Evolutionary conservation across 2,329 filamentous ascomycete genomes (phyloP), one percentile per base, ranked within the genome.

Genomic region (Stagonosporopsis cucurbitacearum): DNA sequence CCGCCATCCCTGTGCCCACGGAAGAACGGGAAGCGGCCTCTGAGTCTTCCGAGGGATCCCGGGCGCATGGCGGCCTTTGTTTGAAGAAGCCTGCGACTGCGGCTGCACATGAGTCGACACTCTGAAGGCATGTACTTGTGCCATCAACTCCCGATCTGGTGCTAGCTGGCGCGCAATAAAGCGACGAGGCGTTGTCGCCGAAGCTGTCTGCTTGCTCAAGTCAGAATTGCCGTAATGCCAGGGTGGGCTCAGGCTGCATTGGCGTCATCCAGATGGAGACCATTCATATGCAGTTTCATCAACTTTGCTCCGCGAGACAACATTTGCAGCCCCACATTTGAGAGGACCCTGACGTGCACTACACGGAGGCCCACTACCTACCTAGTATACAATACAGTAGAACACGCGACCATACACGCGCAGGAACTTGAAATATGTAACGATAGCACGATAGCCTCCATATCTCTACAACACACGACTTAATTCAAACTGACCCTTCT

Each of bases 391-490:
- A n/a, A n/a, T n/a, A n/a, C 8, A 25, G 36, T 15, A 39, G 6
- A 39, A 11, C 12, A 23, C 20, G 12, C 36, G 20, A 22, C 17
- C 36, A 7, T 22, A 30, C 11, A 30, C 2, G 9, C 22, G 17
- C 13, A 13, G 17, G 35, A 11, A 17, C n/a, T 20, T 13, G 11
- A 7, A 19, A 20, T 9, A 20, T 11, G 11, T 4, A n/a, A n/a
- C n/a, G n/a, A n/a, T n/a, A n/a, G n/a, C 65, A 69, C 67, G 60
- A 70, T 12, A 69, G 47, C 39, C 28, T 49, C 67, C 65, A 68
- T 52, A 59, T 44, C n/a, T n/a, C n/a, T n/a, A n/a, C n/a, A n/a
- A n/a, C n/a, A n/a, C n/a, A n/a, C n/a, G n/a, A n/a, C n/a, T n/a
- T n/a, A n/a, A n/a, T n/a, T n/a, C n/a, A n/a, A n/a, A n/a, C n/a